Base-by-base conservation (phyloP, 1,139 yeast genomes). In the Hansenula anomala region DNA sequence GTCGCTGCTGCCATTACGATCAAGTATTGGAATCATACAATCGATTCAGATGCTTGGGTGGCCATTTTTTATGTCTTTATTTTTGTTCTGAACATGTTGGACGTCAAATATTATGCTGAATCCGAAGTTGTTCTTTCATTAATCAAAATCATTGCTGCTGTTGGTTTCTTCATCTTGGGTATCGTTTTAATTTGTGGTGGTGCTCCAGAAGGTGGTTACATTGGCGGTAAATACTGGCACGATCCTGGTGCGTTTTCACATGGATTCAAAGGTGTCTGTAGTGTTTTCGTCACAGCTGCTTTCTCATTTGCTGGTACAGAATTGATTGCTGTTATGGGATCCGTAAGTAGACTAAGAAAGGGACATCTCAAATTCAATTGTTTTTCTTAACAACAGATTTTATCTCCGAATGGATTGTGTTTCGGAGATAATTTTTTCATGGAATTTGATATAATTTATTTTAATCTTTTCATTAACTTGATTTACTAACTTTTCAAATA, bases 241-340 rank as follows among this genome's bases (percentile, higher is more conserved):
- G 52, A 68, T 31, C 81, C 83, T 2, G 80, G 80, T 38, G 69
- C 81, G 4, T 75, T 77, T 48, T 74, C 81, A 19, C 61, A 75
- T 43, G 87, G 80, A 6, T 75, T 75, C 51, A 77, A 76, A 51
- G 84, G 83, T 33, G 66, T 73, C 22, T 67, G 71, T 42, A 63
- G 75, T 2, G 77, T 72, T 7, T 71, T 73, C 46, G 72, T 72
- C 36, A 69, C 74, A 22, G 80, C 81, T 25, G 80, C 80, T 1
- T 74, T 73, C 55, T 71, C 79, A 24, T 75, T 69, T 49, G 74
- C 75, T 16, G 83, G 83, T 38, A 76, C 84, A 38, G 95, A 86
- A 63, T 67, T 85, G 56, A 81, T 82, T 39, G 96, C 95, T 44
- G 72, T 89, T 52, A 89, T 95, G 25, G 90, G 95, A 28, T 87